Evolutionary conservation across 2,329 filamentous ascomycete species (phyloP), one percentile per base, ranked within the genome.

Genomic region (Thyridium curvatum): DNA sequence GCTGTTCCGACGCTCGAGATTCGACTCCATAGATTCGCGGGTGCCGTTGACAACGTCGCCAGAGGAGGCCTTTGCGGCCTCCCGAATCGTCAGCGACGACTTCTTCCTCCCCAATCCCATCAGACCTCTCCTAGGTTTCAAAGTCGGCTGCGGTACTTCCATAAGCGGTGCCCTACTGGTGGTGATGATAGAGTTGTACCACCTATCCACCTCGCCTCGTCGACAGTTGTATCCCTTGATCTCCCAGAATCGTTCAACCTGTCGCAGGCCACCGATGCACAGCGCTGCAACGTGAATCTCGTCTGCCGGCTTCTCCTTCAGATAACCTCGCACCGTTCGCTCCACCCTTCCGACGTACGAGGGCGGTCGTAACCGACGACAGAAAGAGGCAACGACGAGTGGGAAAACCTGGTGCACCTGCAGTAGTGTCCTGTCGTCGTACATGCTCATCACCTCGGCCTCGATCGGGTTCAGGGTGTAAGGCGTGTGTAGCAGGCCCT

Each of bases 391-490:
- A 34, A 83, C 70, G 14, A 83, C 71, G 15, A 83, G 55, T 1
- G 79, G 79, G 45, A 82, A 83, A 3, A 78, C 70, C 52, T 83
- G 73, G 52, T 83, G 79, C 4, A 82, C 78, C 33, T 73, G 70
- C 32, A 82, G 53, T 18, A 83, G 57, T 0, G 78, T 82, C 43
- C 73, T 65, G 49, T 82, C 73, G 48, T 82, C 77, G 53, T 83
- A 83, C 71, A 77, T 76, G 38, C 56, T 68, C 74, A 83, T 79
- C 30, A 82, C 72, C 48, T 77, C 61, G 13, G 60, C 58, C 52
- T 83, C 79, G 45, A 83, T 77, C 0, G 79, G 79, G 47, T 83
- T 80, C 31, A 75, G 43, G 0, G 77, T 82, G 46, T 75, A 81
- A 1, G 77, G 72, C 39, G 68, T 65, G 32, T 54, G 63, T 31